Evolutionary conservation across 2,329 filamentous ascomycete species (phyloP).

Genomic region (Cladorrhinum sp.): DNA sequence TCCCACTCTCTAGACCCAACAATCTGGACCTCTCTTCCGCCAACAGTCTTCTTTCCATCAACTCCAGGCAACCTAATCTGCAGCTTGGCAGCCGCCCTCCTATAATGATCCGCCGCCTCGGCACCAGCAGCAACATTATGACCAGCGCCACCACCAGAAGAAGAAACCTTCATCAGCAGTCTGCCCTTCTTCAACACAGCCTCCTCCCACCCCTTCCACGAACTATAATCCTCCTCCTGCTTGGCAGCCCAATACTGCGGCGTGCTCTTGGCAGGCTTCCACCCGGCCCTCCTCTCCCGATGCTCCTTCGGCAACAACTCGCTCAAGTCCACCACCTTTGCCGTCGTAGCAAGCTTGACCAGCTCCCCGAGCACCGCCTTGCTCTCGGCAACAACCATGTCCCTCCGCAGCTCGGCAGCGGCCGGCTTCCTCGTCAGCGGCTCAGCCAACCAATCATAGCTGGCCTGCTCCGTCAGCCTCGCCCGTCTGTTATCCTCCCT

Average conservation of each 20-base stretch:
- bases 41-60: constrained; percentile 43
- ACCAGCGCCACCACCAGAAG: too few relatives aligned
- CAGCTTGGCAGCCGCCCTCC: constrained; percentile 44
- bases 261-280: constrained; percentile 62
- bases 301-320: constrained; percentile 39
- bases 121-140: too few relatives aligned
- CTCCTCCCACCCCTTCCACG: constrained; percentile 58
- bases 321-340: constrained; percentile 58
- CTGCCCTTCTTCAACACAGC: constrained; percentile 53
- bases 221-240: constrained; percentile 62
- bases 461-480: constrained; percentile 53
- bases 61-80: constrained; percentile 48
- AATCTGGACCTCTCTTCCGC: constrained; percentile 46
- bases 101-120: constrained; percentile 27
- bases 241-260: constrained; percentile 64
- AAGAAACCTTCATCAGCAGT: constrained; percentile 32
- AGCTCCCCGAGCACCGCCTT: constrained; percentile 63
- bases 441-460: constrained; percentile 61
- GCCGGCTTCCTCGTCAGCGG: constrained; percentile 48
- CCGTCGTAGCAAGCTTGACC: constrained; percentile 56
- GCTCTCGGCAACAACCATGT: constrained; percentile 57
- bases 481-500: constrained; percentile 64
- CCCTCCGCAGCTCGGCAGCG: constrained; percentile 47
- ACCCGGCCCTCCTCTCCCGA: constrained; percentile 59
- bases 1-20: constrained; percentile 56